Percentiles rank a stretch among this genome's conserved stretches.
Evolutionary conservation across 2,329 filamentous ascomycete genomes (phyloP).

Genomic region (Colletotrichum zoysiae): DNA sequence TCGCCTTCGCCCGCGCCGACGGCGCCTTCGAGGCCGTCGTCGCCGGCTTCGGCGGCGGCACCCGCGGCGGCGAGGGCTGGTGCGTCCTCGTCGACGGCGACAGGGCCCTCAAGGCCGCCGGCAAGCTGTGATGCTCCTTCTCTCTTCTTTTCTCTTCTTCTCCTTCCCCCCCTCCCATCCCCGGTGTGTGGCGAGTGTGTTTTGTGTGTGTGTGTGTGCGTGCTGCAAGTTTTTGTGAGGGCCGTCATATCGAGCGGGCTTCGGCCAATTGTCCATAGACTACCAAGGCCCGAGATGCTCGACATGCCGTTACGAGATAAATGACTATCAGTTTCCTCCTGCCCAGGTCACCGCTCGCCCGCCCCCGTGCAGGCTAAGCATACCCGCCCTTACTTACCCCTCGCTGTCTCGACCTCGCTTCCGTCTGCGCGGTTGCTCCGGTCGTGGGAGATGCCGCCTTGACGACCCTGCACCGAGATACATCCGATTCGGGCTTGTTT

Average conservation of each 20-base stretch:
- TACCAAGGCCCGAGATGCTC: neutral
- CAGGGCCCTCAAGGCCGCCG: slow-evolving; percentile 67
- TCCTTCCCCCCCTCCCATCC: too few relatives aligned
- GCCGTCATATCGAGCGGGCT: neutral
- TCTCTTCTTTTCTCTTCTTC: too few relatives aligned
- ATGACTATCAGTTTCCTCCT: slow-evolving; percentile 8
- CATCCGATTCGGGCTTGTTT: slow-evolving; percentile 15
- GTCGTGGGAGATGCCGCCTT: slow-evolving; percentile 27
- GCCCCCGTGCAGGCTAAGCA: slow-evolving; percentile 4
- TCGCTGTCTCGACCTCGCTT: neutral
- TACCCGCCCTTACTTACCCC: neutral
- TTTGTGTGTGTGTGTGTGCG: too few relatives aligned
- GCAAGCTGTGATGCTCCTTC: slow-evolving; percentile 58
- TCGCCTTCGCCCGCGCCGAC: slow-evolving; percentile 74
- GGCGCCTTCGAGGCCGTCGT: slow-evolving; percentile 77
- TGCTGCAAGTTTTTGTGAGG: neutral
- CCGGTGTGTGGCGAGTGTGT: neutral
- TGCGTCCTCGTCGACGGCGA: slow-evolving; percentile 90
- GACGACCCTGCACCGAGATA: slow-evolving; percentile 30
- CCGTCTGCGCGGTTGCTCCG: slow-evolving; percentile 6
- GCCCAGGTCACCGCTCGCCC: neutral
- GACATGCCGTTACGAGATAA: slow-evolving; percentile 14
- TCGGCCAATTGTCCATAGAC: neutral
- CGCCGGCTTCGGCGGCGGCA: slow-evolving; percentile 69
- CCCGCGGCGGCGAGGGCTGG: slow-evolving; percentile 78